A percentile compares a stretch with the other conserved stretches of the same genome.
Evolutionary conservation across 2,329 filamentous ascomycete species (phyloP).

Genomic region (Fonsecaea multimorphosa): DNA sequence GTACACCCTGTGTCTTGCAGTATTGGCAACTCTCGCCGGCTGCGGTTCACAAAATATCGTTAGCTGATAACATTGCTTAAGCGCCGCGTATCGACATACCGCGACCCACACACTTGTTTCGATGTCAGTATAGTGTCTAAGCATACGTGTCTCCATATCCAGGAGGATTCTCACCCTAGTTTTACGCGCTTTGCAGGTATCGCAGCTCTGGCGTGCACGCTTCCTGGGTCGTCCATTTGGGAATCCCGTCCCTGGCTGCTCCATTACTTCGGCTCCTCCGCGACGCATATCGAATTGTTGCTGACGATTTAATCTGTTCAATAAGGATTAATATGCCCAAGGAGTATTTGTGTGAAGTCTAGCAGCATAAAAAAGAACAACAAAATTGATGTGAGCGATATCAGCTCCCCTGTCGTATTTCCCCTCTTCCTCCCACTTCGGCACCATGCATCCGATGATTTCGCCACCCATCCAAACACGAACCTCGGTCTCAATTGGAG

Average conservation of each 20-base stretch:
- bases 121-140: not conserved
- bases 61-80: not conserved
- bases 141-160: not conserved
- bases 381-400: not conserved
- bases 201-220: not conserved
- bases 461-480: not conserved
- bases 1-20: not conserved
- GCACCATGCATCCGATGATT: not conserved
- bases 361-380: not conserved
- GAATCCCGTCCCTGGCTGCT: not conserved
- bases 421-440: not conserved
- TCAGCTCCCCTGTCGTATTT: not conserved
- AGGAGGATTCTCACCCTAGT: not conserved
- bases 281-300: not conserved
- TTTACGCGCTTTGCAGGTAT: not conserved
- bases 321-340: not conserved
- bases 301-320: not conserved
- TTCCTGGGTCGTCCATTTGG: not conserved
- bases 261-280: not conserved
- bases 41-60: not conserved
- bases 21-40: not conserved
- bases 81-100: not conserved
- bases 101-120: not conserved
- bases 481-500: not conserved
- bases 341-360: not conserved